phyloP scores from a whole-genome alignment of 208 protist genomes.

The Angomonas deanei region DNA sequence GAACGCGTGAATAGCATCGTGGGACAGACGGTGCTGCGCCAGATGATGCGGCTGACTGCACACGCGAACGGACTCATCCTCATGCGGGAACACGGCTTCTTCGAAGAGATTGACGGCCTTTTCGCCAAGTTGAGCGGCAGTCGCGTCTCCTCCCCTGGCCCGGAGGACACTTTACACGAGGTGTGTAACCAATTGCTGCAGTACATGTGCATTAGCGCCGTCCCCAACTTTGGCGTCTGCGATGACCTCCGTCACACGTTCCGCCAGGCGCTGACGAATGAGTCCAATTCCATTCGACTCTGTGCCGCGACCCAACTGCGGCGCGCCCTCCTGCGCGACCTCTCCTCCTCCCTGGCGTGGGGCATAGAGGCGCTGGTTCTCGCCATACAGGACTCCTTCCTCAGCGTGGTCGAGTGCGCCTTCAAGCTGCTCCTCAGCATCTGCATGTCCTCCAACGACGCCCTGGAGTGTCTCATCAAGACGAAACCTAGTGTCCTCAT shows the following conservation, averaged over 20 bases:
- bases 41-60: conserved; percentile 64
- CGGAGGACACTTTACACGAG: conserved; percentile 59
- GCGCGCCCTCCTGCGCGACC: conserved; percentile 74
- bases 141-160: conserved; percentile 22
- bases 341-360: conserved; percentile 85
- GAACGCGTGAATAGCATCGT: conserved; percentile 48
- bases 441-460: conserved; percentile 81
- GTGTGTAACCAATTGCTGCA: conserved; percentile 76
- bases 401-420: conserved; percentile 69
- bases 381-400: conserved; percentile 68
- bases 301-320: conserved; percentile 73
- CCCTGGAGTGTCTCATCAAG: conserved; percentile 81
- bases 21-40: conserved; percentile 69
- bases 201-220: conserved; percentile 67
- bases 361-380: conserved; percentile 79
- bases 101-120: conserved; percentile 60
- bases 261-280: conserved; percentile 52
- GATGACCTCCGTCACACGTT: conserved; percentile 78
- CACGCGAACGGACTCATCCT: conserved; percentile 80
- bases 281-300: conserved; percentile 61
- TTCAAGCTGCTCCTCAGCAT: conserved; percentile 82
- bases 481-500: conserved; percentile 75
- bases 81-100: conserved; percentile 69
- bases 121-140: conserved; percentile 56
- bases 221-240: conserved; percentile 89